Base-by-base conservation (phyloP, 208 protist species). In the Trypanosoma mega region DNA sequence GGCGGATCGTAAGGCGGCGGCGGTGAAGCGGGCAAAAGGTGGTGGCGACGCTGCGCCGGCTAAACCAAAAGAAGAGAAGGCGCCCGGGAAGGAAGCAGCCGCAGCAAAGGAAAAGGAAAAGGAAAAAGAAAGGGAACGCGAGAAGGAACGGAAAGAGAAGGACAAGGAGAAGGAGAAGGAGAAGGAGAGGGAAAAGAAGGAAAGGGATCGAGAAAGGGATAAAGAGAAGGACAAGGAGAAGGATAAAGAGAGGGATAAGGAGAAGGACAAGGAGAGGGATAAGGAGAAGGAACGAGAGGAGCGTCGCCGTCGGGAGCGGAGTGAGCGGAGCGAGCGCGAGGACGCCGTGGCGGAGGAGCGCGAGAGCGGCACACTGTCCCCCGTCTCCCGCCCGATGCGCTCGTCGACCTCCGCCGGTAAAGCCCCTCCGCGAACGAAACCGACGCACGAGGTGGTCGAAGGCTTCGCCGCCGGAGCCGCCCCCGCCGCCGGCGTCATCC, bases 341-440 rank as follows among this genome's bases (percentile, higher is more conserved):
- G 45, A 30, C 0, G 57, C 45, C 3, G 43, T 5, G 0, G 45
- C 29, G 14, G n/a, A n/a, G n/a, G n/a, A n/a, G n/a, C n/a, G n/a
- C n/a, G 44, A 39, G 34, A 6, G 8, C 34, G 34, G 6, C 34
- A 39, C 34, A 12, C 8, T 12, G 34, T 12, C 34, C 34, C 34
- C 34, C 34, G 34, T 12, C 34, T 39, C 34, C 34, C 8, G 8
- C 34, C 34, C 34, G 34, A 6, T 16, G 34, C 34, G 34, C 34
- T 76, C 34, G 12, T 73, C 82, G n/a, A 16, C 55, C 2, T 50
- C 66, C 3, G 59, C 68, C 5, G 76, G 76, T 6, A 90, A 92
- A 73, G 84, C 82, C 0, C 85, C 88, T n/a, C 82, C 88, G 23
- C 75, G 76, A 20, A 72, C 73, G 47, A 89, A 90, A 60, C 80